Conservation (phyloP, 1,284 basidiomycete species). For the Melampsora americana region DNA sequence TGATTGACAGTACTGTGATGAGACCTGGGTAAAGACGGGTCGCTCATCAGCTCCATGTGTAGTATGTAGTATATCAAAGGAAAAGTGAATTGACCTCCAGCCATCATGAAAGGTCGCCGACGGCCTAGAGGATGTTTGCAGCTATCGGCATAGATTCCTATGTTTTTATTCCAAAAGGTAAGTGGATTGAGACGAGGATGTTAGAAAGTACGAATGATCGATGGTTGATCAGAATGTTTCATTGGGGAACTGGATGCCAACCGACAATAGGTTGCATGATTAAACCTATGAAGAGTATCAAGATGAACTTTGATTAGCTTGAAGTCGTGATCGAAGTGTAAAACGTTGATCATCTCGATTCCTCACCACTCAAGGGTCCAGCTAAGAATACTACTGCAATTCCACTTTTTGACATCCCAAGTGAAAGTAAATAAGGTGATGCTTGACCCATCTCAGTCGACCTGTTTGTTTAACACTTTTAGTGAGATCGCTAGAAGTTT, state of each 20-base stretch:
- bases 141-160: constrained; percentile 50
- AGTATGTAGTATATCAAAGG: not conserved
- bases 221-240: too few species aligned
- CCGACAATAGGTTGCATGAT: constrained; percentile 53
- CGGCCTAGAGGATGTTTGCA: constrained; percentile 41
- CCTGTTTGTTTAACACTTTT: too few species aligned
- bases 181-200: constrained; percentile 49
- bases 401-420: constrained; percentile 51
- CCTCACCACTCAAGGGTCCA: constrained; percentile 51
- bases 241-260: too few species aligned
- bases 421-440: constrained; percentile 52
- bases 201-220: too few species aligned
- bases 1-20: constrained; percentile 11
- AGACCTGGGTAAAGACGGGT: not conserved
- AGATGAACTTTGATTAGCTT: too few species aligned
- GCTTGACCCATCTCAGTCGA: constrained; percentile 52
- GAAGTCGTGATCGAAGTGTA: too few species aligned
- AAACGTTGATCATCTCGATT: too few species aligned
- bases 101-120: constrained; percentile 48
- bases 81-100: constrained; percentile 51
- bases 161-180: constrained; percentile 38
- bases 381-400: constrained; percentile 53
- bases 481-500: too few species aligned
- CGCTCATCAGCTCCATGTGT: too few species aligned
- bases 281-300: constrained; percentile 30